phyloP scores from a whole-genome alignment of 768 basidiomycete species.

The Suillus clintonianus region DNA sequence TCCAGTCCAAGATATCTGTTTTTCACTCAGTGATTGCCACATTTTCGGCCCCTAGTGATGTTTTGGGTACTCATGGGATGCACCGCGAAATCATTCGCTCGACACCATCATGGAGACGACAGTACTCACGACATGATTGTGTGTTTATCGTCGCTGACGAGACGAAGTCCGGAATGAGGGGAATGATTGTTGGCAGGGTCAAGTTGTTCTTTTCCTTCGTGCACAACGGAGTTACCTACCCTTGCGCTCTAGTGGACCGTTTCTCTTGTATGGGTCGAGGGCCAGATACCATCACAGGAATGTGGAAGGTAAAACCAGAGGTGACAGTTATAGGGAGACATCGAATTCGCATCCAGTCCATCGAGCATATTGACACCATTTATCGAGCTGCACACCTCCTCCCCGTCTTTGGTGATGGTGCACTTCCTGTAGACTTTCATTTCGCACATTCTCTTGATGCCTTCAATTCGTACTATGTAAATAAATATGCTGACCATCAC shows the following conservation, averaged over 20 bases:
- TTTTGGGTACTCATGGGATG: conserved; percentile 11
- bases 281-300: conserved; percentile 21
- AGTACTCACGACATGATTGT: conserved; percentile 13
- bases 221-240: conserved; percentile 12
- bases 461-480: conserved; percentile 31
- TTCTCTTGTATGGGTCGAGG: conserved; percentile 17
- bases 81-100: conserved; percentile 16
- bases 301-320: conserved; percentile 11
- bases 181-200: conserved; percentile 23
- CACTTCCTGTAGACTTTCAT: conserved; percentile 21
- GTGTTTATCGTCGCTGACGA: conserved; percentile 20
- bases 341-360: conserved; percentile 8
- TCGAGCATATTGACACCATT: conserved; percentile 34
- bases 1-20: conserved; percentile 16
- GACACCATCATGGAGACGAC: conserved; percentile 13
- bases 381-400: conserved; percentile 34
- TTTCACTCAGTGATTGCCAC: conserved; percentile 30
- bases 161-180: too few relatives aligned
- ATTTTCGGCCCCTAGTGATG: conserved; percentile 26
- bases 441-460: conserved; percentile 23
- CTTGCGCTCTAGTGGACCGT: conserved; percentile 34
- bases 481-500: conserved; percentile 36
- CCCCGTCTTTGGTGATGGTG: conserved; percentile 22
- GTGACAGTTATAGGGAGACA: background rate
- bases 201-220: conserved; percentile 30